These are phyloP conservation scores for Hygrocybe coccinea DNA, from an alignment of 768 basidiomycete species.

Conservation along the genomic window DNA sequence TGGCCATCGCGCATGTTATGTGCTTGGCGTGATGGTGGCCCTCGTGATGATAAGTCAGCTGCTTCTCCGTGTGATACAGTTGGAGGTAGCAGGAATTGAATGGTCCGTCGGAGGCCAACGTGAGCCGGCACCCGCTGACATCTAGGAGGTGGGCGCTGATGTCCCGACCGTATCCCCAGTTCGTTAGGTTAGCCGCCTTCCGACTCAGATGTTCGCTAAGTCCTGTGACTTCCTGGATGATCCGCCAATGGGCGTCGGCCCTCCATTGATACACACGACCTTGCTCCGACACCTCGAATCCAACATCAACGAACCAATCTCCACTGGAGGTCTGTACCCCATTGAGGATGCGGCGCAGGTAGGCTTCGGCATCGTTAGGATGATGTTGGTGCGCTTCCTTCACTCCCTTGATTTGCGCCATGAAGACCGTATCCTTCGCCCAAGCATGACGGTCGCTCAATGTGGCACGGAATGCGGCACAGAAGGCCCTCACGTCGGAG, in stretches of 20 bases:
- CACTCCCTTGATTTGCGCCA: background rate
- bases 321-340: background rate
- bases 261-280: background rate
- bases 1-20: background rate
- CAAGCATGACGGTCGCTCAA: background rate
- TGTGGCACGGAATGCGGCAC: background rate
- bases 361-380: background rate
- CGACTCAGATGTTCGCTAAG: background rate
- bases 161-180: background rate
- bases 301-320: conserved; percentile 1
- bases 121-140: background rate
- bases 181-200: background rate
- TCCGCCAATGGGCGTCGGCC: background rate
- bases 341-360: background rate
- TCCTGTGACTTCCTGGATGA: background rate
- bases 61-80: background rate
- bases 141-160: background rate
- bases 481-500: background rate
- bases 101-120: background rate
- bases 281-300: background rate
- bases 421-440: background rate
- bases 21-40: background rate
- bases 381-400: background rate
- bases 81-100: background rate
- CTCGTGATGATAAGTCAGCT: background rate